Percentiles rank a stretch among this genome's conserved stretches.
Evolutionary conservation across 176 grass and related monocot genomes (phyloP).

Genomic region (Pontederia crassipes): DNA sequence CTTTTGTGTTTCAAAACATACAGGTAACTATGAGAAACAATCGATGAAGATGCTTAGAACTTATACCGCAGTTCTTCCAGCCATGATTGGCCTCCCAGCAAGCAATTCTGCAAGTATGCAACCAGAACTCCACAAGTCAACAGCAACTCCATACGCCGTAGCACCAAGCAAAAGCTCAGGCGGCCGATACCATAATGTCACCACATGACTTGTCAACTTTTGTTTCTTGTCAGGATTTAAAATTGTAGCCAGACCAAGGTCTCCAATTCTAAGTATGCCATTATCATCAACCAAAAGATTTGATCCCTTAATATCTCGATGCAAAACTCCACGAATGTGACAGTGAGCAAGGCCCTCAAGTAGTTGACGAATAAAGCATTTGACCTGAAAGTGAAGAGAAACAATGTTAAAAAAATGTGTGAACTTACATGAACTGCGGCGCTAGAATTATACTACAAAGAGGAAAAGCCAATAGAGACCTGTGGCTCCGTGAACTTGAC

Average conservation of each 20-base stretch:
- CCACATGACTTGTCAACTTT: not conserved
- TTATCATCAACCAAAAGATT: conserved; percentile 5
- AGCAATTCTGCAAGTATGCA: conserved; percentile 9
- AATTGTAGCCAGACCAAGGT: conserved; percentile 2
- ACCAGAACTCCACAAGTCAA: conserved; percentile 11
- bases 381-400: not conserved
- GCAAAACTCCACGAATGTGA: conserved; percentile 2
- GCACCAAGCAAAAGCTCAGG: not conserved
- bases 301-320: conserved; percentile 9
- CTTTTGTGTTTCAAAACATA: too few species aligned
- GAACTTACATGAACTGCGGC: not conserved
- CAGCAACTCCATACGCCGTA: conserved; percentile 2
- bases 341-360: conserved; percentile 6
- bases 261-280: conserved; percentile 7
- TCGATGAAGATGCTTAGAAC: too few species aligned
- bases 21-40: too few species aligned
- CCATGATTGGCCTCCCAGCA: conserved; percentile 7
- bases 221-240: not conserved
- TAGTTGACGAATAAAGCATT: conserved; percentile 3
- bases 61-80: conserved; percentile 8
- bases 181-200: conserved; percentile 7
- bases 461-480: conserved; percentile 4
- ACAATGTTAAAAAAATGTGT: not conserved
- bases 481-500: not conserved
- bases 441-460: not conserved